phyloP scores from a whole-genome alignment of 768 basidiomycete genomes.

The Solioccasus polychromus region DNA sequence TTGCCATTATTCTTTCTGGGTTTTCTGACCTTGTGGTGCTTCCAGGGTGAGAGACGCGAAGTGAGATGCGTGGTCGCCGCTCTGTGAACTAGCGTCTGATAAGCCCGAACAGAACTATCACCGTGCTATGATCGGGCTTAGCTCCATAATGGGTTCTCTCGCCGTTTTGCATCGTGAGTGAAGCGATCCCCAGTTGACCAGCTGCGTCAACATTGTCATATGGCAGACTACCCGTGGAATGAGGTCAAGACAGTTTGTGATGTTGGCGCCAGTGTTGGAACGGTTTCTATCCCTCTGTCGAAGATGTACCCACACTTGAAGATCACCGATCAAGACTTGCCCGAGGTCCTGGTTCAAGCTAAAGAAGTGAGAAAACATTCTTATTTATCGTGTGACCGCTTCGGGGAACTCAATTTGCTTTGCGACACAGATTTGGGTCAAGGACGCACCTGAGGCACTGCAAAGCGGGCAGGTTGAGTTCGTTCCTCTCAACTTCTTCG shows the following conservation, averaged over 20 bases:
- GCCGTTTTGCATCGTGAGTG: constrained; percentile 24
- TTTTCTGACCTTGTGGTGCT: background rate
- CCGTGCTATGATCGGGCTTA: constrained; percentile 21
- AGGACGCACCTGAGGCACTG: constrained; percentile 16
- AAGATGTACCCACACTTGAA: constrained; percentile 27
- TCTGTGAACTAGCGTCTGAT: constrained; percentile 1
- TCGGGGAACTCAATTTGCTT: background rate
- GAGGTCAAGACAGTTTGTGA: constrained; percentile 26
- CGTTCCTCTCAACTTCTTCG: constrained; percentile 20
- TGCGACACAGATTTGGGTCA: constrained; percentile 14
- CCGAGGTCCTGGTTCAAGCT: constrained; percentile 23
- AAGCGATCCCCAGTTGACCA: background rate
- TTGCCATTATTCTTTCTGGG: background rate
- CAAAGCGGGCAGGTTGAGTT: constrained; percentile 14
- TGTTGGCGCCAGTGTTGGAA: constrained; percentile 29
- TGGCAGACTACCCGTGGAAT: constrained; percentile 26
- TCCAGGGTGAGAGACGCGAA: constrained; percentile 14
- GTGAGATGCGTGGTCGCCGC: background rate
- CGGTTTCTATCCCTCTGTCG: constrained; percentile 26
- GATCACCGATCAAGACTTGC: constrained; percentile 28
- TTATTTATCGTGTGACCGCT: background rate
- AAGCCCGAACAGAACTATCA: constrained; percentile 17
- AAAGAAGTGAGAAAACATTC: constrained; percentile 11
- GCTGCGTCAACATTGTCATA: background rate
- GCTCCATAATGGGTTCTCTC: constrained; percentile 21